Evolutionary conservation across 2,329 filamentous ascomycete genomes (phyloP), one percentile per base, ranked within the genome.

Genomic region (Penicillium griseofulvum): DNA sequence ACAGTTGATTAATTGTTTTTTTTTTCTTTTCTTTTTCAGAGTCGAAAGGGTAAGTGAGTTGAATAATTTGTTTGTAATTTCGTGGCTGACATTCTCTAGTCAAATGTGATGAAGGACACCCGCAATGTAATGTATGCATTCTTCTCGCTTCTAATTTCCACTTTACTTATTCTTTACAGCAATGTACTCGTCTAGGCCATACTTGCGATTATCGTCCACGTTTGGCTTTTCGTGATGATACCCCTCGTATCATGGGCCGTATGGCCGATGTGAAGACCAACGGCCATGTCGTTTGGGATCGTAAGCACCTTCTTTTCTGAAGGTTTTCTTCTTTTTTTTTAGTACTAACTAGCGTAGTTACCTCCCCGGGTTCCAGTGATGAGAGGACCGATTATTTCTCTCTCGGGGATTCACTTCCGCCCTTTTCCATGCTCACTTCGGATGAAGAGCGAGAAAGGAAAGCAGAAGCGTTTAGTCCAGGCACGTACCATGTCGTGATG

Each of bases 361-460:
- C 67, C 24, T 69, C 70, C 28, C 67, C 69, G 11, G 58, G 62
- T 36, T 51, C 61, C 17, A 65, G 59, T 26, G 69, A 68, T 28
- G 64, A 61, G 45, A 57, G 58, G 24, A 65, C 66, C 19, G 64
- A 65, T 19, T 68, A 68, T 49, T 71, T 71, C 29, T 64, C 61
- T 14, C 56, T 61, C 11, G 65, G 72, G 22, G 80, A 84, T 63
- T 67, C 76, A n/a, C 71, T 85, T 12, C 82, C 82, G 19, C 78
- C 79, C 2, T 85, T 85, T 66, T 68, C 77, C 31, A 67, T 71
- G 14, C 74, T 85, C 51, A 80, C 75, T 1, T 83, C 75, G 28
- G 82, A 85, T 57, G 81, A 83, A 60, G 83, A 85, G 28, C 74
- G 83, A 38, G 83, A 85, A 64, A 76, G 72, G 55, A 85, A 85